These are phyloP conservation scores for Prunus mume DNA, from an alignment of 306 rosid species.

Conservation along the genomic window DNA sequence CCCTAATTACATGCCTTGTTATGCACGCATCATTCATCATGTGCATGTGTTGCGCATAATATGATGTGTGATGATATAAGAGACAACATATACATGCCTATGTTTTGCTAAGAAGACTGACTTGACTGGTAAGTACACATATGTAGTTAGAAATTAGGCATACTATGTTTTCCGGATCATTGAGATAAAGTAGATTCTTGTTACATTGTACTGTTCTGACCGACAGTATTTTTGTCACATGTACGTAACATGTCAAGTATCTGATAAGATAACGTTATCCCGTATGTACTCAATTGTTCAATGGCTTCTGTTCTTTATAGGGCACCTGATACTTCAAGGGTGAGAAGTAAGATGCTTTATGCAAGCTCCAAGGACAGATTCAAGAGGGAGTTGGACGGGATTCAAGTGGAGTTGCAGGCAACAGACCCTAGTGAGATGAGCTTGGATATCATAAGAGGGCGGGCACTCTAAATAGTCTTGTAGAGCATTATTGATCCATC, in stretches of 20 bases:
- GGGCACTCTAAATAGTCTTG: slow-evolving; percentile 15
- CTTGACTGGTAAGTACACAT: too few species aligned
- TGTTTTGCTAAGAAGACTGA: too few species aligned
- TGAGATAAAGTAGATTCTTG: too few species aligned
- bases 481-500: neutral
- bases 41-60: neutral
- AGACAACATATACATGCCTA: too few species aligned
- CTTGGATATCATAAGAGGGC: slow-evolving; percentile 20
- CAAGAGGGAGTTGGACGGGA: slow-evolving; percentile 30
- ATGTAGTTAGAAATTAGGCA: too few species aligned
- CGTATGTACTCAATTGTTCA: too few species aligned
- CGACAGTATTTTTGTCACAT: too few species aligned
- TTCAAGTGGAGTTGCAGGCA: slow-evolving; percentile 34
- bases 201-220: too few species aligned
- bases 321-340: slow-evolving; percentile 29
- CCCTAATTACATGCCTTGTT: neutral
- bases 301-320: neutral
- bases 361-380: slow-evolving; percentile 39
- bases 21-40: neutral
- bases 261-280: too few species aligned
- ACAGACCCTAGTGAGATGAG: slow-evolving; percentile 35
- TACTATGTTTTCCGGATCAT: too few species aligned
- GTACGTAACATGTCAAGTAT: too few species aligned
- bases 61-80: neutral
- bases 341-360: slow-evolving; percentile 38